phyloP scores from a whole-genome alignment of 208 protist genomes.

The Leishmania tarentolae region DNA sequence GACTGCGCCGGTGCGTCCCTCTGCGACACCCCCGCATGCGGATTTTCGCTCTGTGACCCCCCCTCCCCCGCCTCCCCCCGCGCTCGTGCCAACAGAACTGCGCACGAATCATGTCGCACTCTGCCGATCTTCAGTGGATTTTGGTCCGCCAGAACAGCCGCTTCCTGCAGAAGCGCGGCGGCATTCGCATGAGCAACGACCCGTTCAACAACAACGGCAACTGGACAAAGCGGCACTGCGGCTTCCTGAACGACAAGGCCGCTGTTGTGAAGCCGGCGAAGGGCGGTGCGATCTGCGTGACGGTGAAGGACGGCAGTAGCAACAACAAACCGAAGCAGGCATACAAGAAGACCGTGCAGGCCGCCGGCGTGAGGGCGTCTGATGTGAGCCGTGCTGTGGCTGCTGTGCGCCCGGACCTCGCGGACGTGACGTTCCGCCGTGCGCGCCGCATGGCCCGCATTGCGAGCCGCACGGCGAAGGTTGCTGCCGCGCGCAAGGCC shows the following conservation, averaged over 20 bases:
- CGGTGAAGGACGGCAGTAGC: slow-evolving; percentile 68
- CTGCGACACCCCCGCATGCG: too few species aligned
- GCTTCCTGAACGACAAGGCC: slow-evolving; percentile 78
- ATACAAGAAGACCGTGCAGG: slow-evolving; percentile 72
- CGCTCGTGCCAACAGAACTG: slow-evolving; percentile 13
- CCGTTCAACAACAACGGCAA: slow-evolving; percentile 91
- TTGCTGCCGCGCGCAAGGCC: slow-evolving; percentile 76
- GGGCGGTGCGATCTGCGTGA: slow-evolving; percentile 70
- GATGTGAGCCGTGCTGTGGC: slow-evolving; percentile 71
- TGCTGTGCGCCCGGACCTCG: slow-evolving; percentile 81
- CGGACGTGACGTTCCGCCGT: slow-evolving; percentile 78
- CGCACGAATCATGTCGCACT: slow-evolving; percentile 70
- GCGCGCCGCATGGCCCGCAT: slow-evolving; percentile 74
- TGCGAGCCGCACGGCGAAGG: slow-evolving; percentile 60
- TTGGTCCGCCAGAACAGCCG: slow-evolving; percentile 84
- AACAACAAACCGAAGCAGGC: slow-evolving; percentile 83
- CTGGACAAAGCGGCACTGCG: slow-evolving; percentile 86
- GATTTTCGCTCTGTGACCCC: not conserved
- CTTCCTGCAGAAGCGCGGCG: slow-evolving; percentile 85
- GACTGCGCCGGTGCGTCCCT: not conserved
- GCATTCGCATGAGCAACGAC: slow-evolving; percentile 82
- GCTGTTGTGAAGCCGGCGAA: slow-evolving; percentile 79
- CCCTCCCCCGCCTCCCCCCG: too few species aligned
- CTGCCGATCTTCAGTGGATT: slow-evolving; percentile 85
- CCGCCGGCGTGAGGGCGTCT: slow-evolving; percentile 75